phyloP scores from a whole-genome alignment of 139 green algal species.

The Chlorella vulgaris region DNA sequence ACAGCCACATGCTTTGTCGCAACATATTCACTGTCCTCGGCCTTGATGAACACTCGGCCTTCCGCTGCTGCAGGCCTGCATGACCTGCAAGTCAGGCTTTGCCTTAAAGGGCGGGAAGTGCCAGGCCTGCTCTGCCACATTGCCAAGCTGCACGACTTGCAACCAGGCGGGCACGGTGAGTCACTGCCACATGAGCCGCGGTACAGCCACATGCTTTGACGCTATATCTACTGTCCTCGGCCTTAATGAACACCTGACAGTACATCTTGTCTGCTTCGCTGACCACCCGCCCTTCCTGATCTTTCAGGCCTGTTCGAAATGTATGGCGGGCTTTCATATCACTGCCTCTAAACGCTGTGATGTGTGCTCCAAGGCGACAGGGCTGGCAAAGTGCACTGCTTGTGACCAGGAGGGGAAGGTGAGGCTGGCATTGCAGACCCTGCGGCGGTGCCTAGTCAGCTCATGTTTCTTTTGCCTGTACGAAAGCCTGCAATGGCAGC shows the following conservation, averaged over 20 bases:
- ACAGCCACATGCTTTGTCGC: not conserved
- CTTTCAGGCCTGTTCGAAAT: not conserved
- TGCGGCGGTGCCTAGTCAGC: too few species aligned
- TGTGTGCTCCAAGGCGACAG: too few species aligned
- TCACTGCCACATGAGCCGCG: not conserved
- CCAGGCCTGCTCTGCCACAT: not conserved
- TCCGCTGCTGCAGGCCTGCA: not conserved
- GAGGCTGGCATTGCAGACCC: not conserved
- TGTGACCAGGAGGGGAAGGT: not conserved
- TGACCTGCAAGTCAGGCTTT: not conserved
- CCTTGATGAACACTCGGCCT: not conserved
- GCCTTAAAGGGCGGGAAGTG: not conserved
- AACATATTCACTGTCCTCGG: not conserved
- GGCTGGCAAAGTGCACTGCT: not conserved
- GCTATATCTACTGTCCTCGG: not conserved
- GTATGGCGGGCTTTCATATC: not conserved
- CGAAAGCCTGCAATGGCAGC: too few species aligned
- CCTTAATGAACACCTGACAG: not conserved
- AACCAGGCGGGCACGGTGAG: not conserved
- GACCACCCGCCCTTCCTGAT: too few species aligned
- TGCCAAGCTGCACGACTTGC: not conserved
- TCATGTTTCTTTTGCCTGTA: too few species aligned
- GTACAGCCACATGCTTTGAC: not conserved
- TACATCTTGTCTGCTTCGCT: too few species aligned
- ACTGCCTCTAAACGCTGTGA: not conserved